Evolutionary conservation across 2,329 filamentous ascomycete species (phyloP).

Genomic region (Immersiporthe knoxdaviesiana): DNA sequence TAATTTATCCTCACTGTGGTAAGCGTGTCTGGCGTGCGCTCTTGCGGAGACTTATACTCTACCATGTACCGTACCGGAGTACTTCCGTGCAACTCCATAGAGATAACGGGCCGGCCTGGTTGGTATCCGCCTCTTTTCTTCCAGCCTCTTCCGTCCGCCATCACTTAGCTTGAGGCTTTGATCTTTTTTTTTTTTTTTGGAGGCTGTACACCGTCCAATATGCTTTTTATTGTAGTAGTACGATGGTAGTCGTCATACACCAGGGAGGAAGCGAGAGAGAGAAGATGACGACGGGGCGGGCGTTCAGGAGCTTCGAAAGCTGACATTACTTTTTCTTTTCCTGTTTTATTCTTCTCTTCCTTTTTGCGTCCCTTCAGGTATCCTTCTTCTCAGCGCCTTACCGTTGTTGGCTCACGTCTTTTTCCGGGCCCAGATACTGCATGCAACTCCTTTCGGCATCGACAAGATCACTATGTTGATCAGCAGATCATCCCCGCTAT

Average conservation of each 20-base stretch:
- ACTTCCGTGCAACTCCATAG: background rate
- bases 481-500: slow-evolving; percentile 3
- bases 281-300: background rate
- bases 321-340: slow-evolving; percentile 12
- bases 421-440: background rate
- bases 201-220: background rate
- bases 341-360: too few species aligned
- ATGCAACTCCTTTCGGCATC: slow-evolving; percentile 8
- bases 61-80: slow-evolving; percentile 15
- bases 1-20: slow-evolving; percentile 5
- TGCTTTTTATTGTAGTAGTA: background rate
- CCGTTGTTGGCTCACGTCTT: slow-evolving; percentile 17
- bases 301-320: background rate
- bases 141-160: background rate
- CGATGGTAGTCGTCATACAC: too few species aligned
- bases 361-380: too few species aligned
- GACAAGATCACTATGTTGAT: background rate
- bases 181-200: too few species aligned
- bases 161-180: background rate
- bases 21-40: too few species aligned
- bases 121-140: background rate
- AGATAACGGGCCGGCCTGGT: background rate
- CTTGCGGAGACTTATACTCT: slow-evolving; percentile 18
- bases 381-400: slow-evolving; percentile 2
- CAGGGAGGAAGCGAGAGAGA: background rate